Evolutionary conservation across 2,329 filamentous ascomycete species (phyloP).

Genomic region (Phialocephala subalpina): DNA sequence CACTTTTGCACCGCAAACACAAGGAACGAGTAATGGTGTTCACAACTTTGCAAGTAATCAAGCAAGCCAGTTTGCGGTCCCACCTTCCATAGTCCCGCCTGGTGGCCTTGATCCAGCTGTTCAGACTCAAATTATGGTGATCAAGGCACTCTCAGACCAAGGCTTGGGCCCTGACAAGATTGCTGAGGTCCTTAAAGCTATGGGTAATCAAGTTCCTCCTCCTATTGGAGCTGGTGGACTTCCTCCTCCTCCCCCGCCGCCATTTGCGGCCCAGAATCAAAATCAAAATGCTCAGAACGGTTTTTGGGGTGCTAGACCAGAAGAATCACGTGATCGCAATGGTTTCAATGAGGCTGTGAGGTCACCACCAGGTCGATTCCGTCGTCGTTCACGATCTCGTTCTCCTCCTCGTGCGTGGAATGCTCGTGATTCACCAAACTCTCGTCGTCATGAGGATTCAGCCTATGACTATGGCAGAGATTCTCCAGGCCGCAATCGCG

Average conservation of each 20-base stretch:
- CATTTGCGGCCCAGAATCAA: conserved; percentile 36
- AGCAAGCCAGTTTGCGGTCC: conserved; percentile 46
- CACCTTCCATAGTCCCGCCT: conserved; percentile 46
- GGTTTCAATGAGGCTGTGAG: conserved; percentile 59
- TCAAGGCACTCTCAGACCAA: conserved; percentile 78
- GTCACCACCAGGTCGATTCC: conserved; percentile 64
- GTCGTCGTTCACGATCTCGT: conserved; percentile 76
- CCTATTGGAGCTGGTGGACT: conserved; percentile 43
- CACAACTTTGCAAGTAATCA: conserved; percentile 48
- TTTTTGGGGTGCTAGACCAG: conserved; percentile 44
- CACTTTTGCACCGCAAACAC: conserved; percentile 39
- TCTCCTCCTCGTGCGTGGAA: conserved; percentile 81
- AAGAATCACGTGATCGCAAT: conserved; percentile 62
- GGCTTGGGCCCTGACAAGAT: conserved; percentile 80
- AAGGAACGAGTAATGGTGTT: conserved; percentile 48
- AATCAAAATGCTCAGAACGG: conserved; percentile 48
- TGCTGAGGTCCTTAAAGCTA: conserved; percentile 56
- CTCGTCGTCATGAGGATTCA: conserved; percentile 53
- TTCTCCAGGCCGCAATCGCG: conserved; percentile 67
- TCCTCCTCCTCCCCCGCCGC: conserved; percentile 41
- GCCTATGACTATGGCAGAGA: conserved; percentile 77
- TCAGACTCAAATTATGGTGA: conserved; percentile 75
- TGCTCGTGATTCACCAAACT: conserved; percentile 63
- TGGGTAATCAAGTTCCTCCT: conserved; percentile 35
- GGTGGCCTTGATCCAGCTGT: conserved; percentile 58